Conservation (phyloP, 345 rosid genomes). For the Punica granatum region DNA sequence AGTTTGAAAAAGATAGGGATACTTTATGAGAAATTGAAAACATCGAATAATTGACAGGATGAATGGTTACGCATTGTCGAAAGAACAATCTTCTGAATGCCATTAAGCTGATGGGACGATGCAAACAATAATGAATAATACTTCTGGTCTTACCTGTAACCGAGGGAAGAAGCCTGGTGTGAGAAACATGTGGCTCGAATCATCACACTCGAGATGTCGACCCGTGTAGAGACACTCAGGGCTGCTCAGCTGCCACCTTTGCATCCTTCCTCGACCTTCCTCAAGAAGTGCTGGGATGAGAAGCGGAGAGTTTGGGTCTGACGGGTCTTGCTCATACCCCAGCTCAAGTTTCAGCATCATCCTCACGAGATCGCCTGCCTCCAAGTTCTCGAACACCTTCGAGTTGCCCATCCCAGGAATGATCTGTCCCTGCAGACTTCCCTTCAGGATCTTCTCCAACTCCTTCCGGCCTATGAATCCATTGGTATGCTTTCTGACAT, state of each 20-base stretch:
- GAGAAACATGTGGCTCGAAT: slow-evolving; percentile 83
- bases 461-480: slow-evolving; percentile 68
- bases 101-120: neutral
- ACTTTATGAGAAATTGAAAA: neutral
- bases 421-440: slow-evolving; percentile 56
- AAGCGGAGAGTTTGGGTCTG: slow-evolving; percentile 56
- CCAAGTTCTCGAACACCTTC: slow-evolving; percentile 70
- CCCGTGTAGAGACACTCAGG: slow-evolving; percentile 60
- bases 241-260: slow-evolving; percentile 61
- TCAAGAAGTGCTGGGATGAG: slow-evolving; percentile 88
- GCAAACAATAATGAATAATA: neutral
- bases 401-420: slow-evolving; percentile 80
- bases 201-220: slow-evolving; percentile 88
- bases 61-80: neutral
- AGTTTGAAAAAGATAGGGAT: slow-evolving; percentile 6
- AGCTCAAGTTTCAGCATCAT: slow-evolving; percentile 90
- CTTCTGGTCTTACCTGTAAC: slow-evolving; percentile 50
- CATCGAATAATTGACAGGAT: too few species aligned
- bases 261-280: slow-evolving; percentile 84
- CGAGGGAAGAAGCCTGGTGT: slow-evolving; percentile 91
- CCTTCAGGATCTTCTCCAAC: slow-evolving; percentile 67
- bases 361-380: slow-evolving; percentile 52
- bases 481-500: slow-evolving; percentile 49
- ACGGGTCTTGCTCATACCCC: slow-evolving; percentile 72
- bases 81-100: neutral